Evolutionary conservation across 208 protist species (phyloP).

Genomic region (Porcisia deanei): DNA sequence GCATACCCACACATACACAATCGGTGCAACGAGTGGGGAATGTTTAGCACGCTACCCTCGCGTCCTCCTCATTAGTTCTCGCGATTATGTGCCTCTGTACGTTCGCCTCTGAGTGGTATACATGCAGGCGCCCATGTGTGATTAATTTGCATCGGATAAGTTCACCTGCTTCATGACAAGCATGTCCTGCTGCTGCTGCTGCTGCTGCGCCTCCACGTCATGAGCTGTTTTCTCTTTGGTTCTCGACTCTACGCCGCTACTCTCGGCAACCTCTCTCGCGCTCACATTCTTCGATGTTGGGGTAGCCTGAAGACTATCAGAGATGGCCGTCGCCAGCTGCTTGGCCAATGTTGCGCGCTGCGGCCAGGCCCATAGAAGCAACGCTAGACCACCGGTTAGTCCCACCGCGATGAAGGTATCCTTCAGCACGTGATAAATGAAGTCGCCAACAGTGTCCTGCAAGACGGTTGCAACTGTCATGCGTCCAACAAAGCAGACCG

Average conservation of each 20-base stretch:
- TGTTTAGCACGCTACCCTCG: too few species aligned
- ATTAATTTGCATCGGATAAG: constrained; percentile 17
- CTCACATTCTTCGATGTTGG: constrained; percentile 7
- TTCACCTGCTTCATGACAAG: constrained; percentile 15
- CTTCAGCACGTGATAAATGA: constrained; percentile 51
- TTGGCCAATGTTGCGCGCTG: constrained; percentile 28
- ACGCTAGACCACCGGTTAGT: constrained; percentile 28
- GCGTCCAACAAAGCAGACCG: constrained; percentile 33
- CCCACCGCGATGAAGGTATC: constrained; percentile 55
- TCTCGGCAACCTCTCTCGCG: not conserved
- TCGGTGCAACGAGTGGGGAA: too few species aligned
- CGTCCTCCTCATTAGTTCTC: not conserved
- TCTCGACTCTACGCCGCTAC: not conserved
- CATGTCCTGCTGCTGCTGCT: not conserved
- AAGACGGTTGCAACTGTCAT: constrained; percentile 38
- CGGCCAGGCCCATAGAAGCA: constrained; percentile 47
- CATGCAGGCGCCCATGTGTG: not conserved
- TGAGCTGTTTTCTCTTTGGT: not conserved
- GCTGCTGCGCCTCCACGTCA: not conserved
- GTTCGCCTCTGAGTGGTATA: not conserved
- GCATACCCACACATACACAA: not conserved
- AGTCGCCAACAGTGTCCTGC: constrained; percentile 70
- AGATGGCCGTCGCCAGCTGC: constrained; percentile 37
- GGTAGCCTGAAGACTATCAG: constrained; percentile 36
- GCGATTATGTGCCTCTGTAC: not conserved